Base-by-base conservation (phyloP, 371 early-diverging fungal species). In the Mucor velutinosus region DNA sequence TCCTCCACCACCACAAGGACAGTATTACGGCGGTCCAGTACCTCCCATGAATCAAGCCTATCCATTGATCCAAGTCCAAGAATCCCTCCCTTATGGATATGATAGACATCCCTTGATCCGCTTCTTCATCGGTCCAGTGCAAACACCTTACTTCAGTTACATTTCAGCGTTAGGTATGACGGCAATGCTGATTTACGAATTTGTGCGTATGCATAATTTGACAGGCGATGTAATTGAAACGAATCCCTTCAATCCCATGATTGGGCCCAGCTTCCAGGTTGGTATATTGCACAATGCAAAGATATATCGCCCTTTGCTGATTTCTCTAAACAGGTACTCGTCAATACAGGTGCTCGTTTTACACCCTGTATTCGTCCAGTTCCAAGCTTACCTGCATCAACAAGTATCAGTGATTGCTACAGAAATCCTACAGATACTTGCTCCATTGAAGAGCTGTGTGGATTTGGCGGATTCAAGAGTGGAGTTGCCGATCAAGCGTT, bases 401-500 rank as follows among this genome's bases (percentile, higher is more conserved):
- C 65, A 27, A 17, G 39, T 0, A 64, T 76, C 11, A 49, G 47
- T 2, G 27, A 74, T 25, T 82, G 82, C 58, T 82, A 69, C 57
- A 69, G 39, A 23, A 47, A 67, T 43, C 33, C 70, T 45, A 35
- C 43, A 7, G 68, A 72, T 57, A 74, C 73, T 2, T 90, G 89
- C 69, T 78, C 79, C 0, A 61, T 89, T 7, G 79, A 83, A 21
- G 72, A 83, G 11, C 58, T 87, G 14, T 89, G 90, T 76, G 89
- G 87, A 10, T 82, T 88, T 58, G 74, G 86, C 55, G 76, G 87
- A 71, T 51, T 65, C 27, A 58, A 70, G 47, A 17, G 61, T 11
- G 75, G 66, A 21, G 60, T 80, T 63, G 86, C 90, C 2, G 71
- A 93, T 71, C 95, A 95, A 67, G 89, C 90, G 83, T 95, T 82